These are phyloP conservation scores for Earliella scabrosa DNA, from an alignment of 1,284 basidiomycete genomes.

Conservation along the genomic window DNA sequence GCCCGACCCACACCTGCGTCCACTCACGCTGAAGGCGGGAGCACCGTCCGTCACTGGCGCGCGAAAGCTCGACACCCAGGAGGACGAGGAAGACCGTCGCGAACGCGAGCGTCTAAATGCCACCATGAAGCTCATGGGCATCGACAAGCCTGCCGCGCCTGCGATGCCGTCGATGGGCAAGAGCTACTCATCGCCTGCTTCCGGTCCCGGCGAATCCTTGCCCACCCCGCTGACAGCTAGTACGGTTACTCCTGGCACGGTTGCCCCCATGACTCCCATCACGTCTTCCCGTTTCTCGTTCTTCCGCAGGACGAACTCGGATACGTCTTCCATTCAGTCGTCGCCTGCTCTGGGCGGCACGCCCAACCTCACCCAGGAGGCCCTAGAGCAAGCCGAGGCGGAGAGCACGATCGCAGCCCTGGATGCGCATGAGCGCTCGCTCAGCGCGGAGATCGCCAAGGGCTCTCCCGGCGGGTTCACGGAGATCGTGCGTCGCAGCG, in stretches of 20 bases:
- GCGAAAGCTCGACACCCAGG: slow-evolving; percentile 78
- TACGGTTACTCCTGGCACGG: slow-evolving; percentile 33
- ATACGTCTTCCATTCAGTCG: slow-evolving; percentile 53
- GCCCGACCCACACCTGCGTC: slow-evolving; percentile 54
- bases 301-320: slow-evolving; percentile 61
- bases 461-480: slow-evolving; percentile 77
- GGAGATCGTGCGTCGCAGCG: slow-evolving; percentile 60
- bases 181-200: slow-evolving; percentile 44
- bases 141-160: slow-evolving; percentile 60
- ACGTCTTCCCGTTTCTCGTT: slow-evolving; percentile 65
- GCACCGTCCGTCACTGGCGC: slow-evolving; percentile 55
- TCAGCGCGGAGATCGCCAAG: slow-evolving; percentile 77
- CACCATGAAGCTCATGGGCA: slow-evolving; percentile 92
- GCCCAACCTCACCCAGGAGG: slow-evolving; percentile 70
- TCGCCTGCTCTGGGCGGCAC: slow-evolving; percentile 40
- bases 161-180: slow-evolving; percentile 45
- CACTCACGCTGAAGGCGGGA: slow-evolving; percentile 73
- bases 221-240: slow-evolving; percentile 37
- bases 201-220: slow-evolving; percentile 23
- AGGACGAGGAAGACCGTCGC: slow-evolving; percentile 87
- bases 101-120: slow-evolving; percentile 87
- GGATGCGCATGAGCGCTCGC: slow-evolving; percentile 72
- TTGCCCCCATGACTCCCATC: slow-evolving; percentile 27
- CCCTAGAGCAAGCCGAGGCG: slow-evolving; percentile 76
- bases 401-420: slow-evolving; percentile 72